Evolutionary conservation across 2,329 filamentous ascomycete species (phyloP), one percentile per base, ranked within the genome.

Genomic region (Sclerotinia spermophila): DNA sequence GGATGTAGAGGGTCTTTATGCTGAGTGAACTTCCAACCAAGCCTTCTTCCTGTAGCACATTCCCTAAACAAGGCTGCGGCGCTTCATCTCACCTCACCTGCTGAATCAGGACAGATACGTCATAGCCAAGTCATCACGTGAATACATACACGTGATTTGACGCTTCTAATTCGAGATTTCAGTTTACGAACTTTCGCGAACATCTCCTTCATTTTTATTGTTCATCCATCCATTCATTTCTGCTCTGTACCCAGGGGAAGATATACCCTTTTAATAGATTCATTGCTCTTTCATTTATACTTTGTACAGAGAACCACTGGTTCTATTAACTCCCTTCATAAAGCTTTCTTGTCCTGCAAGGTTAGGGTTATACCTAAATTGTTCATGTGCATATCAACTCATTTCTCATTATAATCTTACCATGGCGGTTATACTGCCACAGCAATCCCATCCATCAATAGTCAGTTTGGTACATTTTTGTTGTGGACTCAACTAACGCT

Each of bases 51-150:
- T 30, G 42, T 33, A 40, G 15, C 66, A 35, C 33, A 48, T 53
- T 68, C 17, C 62, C 48, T 3, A 40, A 51, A 51, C 61, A 65
- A 60, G 58, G 24, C 62, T 51, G 40, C 27, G 3, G 40, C 27
- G 17, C 11, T 67, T 42, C 65, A 17, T n/a, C 55, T 59, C 66
- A 68, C 45, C 55, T 59, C 66, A 68, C 45, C 62, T 65, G 44
- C 62, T 65, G 62, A 11, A 65, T 65, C 13, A 44, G n/a, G 62
- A n/a, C n/a, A 51, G 2, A 10, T 65, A 65, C 62, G 62, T 65
- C 62, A 65, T 65, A 24, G 33, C 33, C 45, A 65, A 38, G 45
- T 7, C 2, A 53, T n/a, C 62, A 65, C 40, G 62, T 65, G 62
- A 53, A 40, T 5, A 10, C 3, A 1, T 0, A 0, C 62, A 51